Conservation (phyloP, 2,329 filamentous ascomycete genomes). For the Phialophora macrospora region DNA sequence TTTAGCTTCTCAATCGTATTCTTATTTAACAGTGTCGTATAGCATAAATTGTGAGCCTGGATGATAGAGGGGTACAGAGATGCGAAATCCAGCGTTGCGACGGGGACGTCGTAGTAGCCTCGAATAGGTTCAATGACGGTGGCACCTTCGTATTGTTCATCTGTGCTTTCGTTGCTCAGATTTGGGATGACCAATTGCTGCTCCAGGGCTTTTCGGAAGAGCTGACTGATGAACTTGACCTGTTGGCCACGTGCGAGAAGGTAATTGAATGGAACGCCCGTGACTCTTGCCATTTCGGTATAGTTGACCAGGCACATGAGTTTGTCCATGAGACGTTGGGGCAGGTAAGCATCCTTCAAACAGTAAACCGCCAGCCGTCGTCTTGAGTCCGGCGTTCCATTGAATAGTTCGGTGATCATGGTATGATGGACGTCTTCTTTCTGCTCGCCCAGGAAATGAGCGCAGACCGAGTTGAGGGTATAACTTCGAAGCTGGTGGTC, state of each 20-base stretch:
- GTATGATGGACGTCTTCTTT: constrained; percentile 99
- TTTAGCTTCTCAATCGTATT: constrained; percentile 74
- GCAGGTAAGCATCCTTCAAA: constrained; percentile 94
- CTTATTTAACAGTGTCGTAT: constrained; percentile 88
- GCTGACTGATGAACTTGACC: constrained; percentile 94
- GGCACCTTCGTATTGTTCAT: constrained; percentile 95
- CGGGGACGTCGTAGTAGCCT: constrained; percentile 91
- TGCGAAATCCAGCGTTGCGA: constrained; percentile 97
- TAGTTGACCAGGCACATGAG: constrained; percentile 98
- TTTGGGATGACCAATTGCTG: constrained; percentile 95
- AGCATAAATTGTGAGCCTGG: constrained; percentile 97
- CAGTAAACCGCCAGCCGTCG: constrained; percentile 93
- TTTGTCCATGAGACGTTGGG: constrained; percentile 94
- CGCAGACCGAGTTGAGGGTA: constrained; percentile 92
- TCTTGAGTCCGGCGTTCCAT: constrained; percentile 90
- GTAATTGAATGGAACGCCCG: constrained; percentile 95
- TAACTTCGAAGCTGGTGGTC: constrained; percentile 96
- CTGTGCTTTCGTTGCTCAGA: constrained; percentile 68
- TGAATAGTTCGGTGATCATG: constrained; percentile 98
- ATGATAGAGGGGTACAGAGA: constrained; percentile 99
- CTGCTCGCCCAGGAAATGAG: constrained; percentile 93
- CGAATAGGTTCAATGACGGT: constrained; percentile 95
- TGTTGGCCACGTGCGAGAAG: constrained; percentile 91
- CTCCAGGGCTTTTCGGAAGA: constrained; percentile 92
- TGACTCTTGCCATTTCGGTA: constrained; percentile 99